Percentiles rank a stretch among this genome's conserved stretches.
Evolutionary conservation across 257 asterid species (phyloP).

Genomic region (Solanum sparsipilum): DNA sequence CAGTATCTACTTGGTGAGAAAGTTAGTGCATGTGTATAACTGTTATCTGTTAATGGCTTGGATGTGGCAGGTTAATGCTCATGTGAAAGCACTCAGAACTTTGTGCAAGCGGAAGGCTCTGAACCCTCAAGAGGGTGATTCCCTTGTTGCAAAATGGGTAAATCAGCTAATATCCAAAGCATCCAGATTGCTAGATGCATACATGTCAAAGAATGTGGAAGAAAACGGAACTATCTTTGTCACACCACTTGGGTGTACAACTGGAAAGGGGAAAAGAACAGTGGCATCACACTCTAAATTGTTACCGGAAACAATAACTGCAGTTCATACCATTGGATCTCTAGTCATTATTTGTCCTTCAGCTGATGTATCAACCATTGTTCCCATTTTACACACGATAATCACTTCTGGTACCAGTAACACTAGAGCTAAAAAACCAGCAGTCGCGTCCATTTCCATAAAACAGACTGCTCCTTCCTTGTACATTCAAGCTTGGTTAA

Average conservation of each 20-base stretch:
- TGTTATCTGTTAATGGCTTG: neutral
- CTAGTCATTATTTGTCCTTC: slow-evolving; percentile 64
- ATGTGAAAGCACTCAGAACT: slow-evolving; percentile 80
- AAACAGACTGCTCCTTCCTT: slow-evolving; percentile 63
- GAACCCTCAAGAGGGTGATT: slow-evolving; percentile 45
- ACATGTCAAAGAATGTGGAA: slow-evolving; percentile 38
- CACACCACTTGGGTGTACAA: slow-evolving; percentile 40
- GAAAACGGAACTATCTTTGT: slow-evolving; percentile 24
- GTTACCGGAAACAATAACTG: slow-evolving; percentile 39
- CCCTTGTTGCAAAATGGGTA: slow-evolving; percentile 67
- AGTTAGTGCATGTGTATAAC: neutral
- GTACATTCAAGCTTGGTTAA: slow-evolving; percentile 74
- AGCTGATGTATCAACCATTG: slow-evolving; percentile 39
- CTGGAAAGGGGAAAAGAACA: slow-evolving; percentile 22
- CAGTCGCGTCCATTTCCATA: slow-evolving; percentile 26
- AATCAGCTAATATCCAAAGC: slow-evolving; percentile 54
- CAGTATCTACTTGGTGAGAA: neutral
- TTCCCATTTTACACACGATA: slow-evolving; percentile 63
- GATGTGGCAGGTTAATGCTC: slow-evolving; percentile 84
- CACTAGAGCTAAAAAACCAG: slow-evolving; percentile 37
- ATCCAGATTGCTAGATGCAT: slow-evolving; percentile 37
- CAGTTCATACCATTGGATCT: slow-evolving; percentile 78
- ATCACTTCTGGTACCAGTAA: slow-evolving; percentile 59
- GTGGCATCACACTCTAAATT: slow-evolving; percentile 24
- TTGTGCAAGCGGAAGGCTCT: slow-evolving; percentile 69